These are phyloP conservation scores for Gossypium mustelinum DNA, from an alignment of 345 rosid species.

Conservation along the genomic window DNA sequence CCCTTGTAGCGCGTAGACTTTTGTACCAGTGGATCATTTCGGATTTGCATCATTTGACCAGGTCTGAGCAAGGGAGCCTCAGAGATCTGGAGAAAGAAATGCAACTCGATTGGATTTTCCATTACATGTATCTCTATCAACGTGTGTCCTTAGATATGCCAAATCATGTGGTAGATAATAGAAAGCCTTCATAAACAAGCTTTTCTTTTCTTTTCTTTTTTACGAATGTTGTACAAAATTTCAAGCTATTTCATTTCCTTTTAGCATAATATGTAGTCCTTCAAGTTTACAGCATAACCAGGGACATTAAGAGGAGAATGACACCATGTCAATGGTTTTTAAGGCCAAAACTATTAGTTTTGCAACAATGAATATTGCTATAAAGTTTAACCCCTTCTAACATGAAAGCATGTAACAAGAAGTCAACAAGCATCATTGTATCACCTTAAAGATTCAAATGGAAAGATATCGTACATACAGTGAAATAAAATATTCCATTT, in stretches of 20 bases:
- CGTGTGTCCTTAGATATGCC: not conserved
- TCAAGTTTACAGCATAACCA: not conserved
- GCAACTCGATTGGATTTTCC: conserved; percentile 1
- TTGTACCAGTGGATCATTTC: conserved; percentile 5
- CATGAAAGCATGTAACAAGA: not conserved
- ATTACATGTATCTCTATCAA: not conserved
- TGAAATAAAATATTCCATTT: not conserved
- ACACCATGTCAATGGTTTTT: not conserved
- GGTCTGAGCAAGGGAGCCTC: conserved; percentile 22
- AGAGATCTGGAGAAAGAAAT: conserved; percentile 29
- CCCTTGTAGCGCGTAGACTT: conserved; percentile 19
- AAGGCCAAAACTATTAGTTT: not conserved
- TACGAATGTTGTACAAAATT: not conserved
- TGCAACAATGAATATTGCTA: not conserved
- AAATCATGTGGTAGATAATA: not conserved
- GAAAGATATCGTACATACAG: not conserved
- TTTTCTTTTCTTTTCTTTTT: not conserved
- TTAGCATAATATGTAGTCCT: not conserved
- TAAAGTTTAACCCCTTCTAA: not conserved
- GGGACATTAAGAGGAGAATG: not conserved
- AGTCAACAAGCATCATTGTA: not conserved
- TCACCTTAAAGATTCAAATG: not conserved
- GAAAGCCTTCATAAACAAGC: not conserved
- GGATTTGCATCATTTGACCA: conserved; percentile 20
- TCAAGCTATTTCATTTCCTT: not conserved